Conservation (phyloP, 2,329 filamentous ascomycete species). For the Aspergillus pseudoterreus region DNA sequence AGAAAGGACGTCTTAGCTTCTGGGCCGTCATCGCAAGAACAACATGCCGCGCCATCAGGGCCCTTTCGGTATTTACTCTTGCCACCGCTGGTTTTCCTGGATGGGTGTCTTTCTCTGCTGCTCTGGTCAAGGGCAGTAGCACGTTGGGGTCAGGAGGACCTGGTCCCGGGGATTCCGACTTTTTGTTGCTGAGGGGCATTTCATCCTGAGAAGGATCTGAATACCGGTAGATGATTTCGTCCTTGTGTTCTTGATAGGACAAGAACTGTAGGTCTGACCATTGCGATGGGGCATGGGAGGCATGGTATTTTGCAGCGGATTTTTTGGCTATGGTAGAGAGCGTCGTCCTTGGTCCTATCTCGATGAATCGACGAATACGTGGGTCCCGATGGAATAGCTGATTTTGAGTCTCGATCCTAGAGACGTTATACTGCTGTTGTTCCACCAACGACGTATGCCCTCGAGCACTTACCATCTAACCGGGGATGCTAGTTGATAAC, state of each 20-base stretch:
- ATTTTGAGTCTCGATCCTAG: slow-evolving; percentile 41
- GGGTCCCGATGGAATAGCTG: slow-evolving; percentile 22
- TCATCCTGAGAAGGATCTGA: neutral
- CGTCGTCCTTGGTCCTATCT: slow-evolving; percentile 37
- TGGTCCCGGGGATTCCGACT: no score
- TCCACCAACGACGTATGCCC: neutral
- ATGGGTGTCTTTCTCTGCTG: neutral
- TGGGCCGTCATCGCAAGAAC: slow-evolving; percentile 15
- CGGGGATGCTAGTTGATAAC: slow-evolving; percentile 26
- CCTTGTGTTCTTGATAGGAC: slow-evolving; percentile 13
- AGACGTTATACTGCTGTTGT: neutral
- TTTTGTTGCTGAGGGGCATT: no score
- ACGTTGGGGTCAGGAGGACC: neutral
- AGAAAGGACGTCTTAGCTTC: slow-evolving; percentile 15
- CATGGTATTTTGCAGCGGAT: slow-evolving; percentile 25
- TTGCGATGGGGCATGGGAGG: slow-evolving; percentile 16
- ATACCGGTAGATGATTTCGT: slow-evolving; percentile 11
- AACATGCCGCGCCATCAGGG: slow-evolving; percentile 12
- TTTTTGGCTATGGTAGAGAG: slow-evolving; percentile 38
- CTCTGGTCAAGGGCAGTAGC: slow-evolving; percentile 1
- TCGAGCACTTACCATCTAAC: slow-evolving; percentile 18
- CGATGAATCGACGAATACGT: slow-evolving; percentile 31
- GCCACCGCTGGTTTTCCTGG: neutral
- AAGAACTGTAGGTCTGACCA: slow-evolving; percentile 23
- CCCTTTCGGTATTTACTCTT: slow-evolving; percentile 3